A percentile compares a stretch with the other conserved stretches of the same genome.
These are phyloP conservation scores for Lasiosphaeria hispida DNA, from an alignment of 495 filamentous ascomycete species.

Conservation along the genomic window DNA sequence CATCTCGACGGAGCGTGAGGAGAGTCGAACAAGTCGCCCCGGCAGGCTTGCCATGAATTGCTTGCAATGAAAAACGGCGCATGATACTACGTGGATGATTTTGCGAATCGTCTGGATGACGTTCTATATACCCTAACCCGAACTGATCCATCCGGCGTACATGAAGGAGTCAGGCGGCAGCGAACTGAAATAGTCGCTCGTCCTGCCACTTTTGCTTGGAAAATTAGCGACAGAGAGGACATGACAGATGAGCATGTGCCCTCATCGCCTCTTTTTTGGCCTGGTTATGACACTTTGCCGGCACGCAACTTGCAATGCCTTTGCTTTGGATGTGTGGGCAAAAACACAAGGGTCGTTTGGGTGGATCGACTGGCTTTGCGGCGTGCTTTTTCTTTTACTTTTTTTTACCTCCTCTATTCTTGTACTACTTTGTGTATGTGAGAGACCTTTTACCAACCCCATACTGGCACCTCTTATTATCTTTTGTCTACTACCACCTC, in stretches of 20 bases:
- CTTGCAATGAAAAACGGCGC: conserved; percentile 22
- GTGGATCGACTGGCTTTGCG: conserved; percentile 25
- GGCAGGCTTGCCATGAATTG: background rate
- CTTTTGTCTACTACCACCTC: conserved; percentile 2
- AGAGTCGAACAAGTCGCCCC: background rate
- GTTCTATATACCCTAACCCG: conserved; percentile 33
- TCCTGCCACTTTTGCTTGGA: conserved; percentile 3
- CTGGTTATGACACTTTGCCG: background rate
- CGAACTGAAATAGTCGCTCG: background rate
- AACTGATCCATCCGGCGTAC: conserved; percentile 24
- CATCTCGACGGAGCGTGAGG: background rate
- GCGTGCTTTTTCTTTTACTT: conserved; percentile 31
- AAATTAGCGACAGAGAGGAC: conserved; percentile 10
- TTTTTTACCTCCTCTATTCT: conserved; percentile 19
- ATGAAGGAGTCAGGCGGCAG: conserved; percentile 10
- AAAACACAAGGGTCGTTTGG: conserved; percentile 27
- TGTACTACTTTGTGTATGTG: conserved; percentile 20
- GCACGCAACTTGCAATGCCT: conserved; percentile 17
- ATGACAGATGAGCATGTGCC: background rate
- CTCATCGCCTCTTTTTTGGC: background rate
- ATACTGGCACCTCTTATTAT: conserved; percentile 2
- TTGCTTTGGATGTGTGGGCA: conserved; percentile 35
- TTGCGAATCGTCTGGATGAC: conserved; percentile 27
- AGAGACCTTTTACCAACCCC: conserved; percentile 1
- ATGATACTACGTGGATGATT: conserved; percentile 32